Evolutionary conservation across 495 filamentous ascomycete genomes (phyloP), one percentile per base, ranked within the genome.

Genomic region (Paragyromitra xinjiangensis): DNA sequence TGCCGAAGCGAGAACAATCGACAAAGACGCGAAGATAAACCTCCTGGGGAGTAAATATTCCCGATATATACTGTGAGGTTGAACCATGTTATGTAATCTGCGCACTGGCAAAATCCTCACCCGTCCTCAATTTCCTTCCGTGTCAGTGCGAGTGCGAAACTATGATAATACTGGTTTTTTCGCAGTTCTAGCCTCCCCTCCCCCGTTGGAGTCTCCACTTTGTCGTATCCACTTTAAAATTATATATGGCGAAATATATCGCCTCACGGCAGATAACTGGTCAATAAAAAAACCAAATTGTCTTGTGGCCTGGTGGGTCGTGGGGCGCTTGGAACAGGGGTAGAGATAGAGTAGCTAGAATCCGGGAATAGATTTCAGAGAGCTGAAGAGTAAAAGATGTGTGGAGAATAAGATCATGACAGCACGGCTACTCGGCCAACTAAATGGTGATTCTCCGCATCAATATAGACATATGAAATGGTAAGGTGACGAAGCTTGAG

Each of bases 61-160:
- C 29, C 29, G 3, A 3, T 34, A 34, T 34, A 34, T 34, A 34
- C 3, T 34, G 29, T 3, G 29, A 34, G 29, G 29, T 34, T 34
- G 29, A 34, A 24, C 16, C 19, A 58, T 4, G 55, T 58, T 29
- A 58, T 58, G 24, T 58, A 58, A 58, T 11, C 55, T 34, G 22
- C 22, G 14, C 22, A 1, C 16, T 12, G 24, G 8, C 24, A 58
- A 29, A 3, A 58, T 26, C 14, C 26, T 22, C 51, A 19, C 22
- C 51, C 16, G 51, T 19, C 22, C 34, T 58, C 55, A 58, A 58
- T 58, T 58, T 58, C 55, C 22, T 37, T 34, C 24, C 24, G 55
- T 39, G 58, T 62, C 58, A 62, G 58, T 40, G 29, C 58, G 58
- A 62, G 58, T 62, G 58, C 58, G 37, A 62, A 39, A 19, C 58